phyloP scores from a whole-genome alignment of 768 basidiomycete species.

The Lactarius deliciosus region DNA sequence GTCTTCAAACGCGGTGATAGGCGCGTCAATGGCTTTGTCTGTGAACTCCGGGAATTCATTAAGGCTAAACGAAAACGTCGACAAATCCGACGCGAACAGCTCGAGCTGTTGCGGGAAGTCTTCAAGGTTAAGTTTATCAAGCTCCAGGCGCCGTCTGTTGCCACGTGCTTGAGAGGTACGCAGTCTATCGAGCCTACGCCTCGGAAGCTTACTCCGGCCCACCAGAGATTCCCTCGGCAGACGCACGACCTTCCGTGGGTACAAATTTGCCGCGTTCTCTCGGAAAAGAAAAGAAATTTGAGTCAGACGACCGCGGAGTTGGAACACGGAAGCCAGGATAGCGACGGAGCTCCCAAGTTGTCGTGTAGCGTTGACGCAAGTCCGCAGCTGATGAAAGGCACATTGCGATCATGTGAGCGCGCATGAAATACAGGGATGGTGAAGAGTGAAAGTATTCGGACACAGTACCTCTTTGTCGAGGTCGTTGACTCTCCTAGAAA shows the following conservation, averaged over 20 bases:
- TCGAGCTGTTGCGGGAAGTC: slow-evolving; percentile 67
- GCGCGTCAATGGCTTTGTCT: slow-evolving; percentile 68
- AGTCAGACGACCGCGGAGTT: slow-evolving; percentile 66
- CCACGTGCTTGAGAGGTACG: slow-evolving; percentile 43
- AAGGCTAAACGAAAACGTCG: slow-evolving; percentile 63
- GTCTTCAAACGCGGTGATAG: slow-evolving; percentile 64
- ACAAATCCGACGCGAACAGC: slow-evolving; percentile 59
- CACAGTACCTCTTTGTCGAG: slow-evolving; percentile 61
- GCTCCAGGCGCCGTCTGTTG: slow-evolving; percentile 49
- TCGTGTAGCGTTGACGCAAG: slow-evolving; percentile 75
- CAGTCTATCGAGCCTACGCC: slow-evolving; percentile 37
- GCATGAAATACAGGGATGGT: slow-evolving; percentile 15
- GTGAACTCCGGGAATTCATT: slow-evolving; percentile 81
- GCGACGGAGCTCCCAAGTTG: slow-evolving; percentile 77
- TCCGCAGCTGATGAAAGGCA: slow-evolving; percentile 51
- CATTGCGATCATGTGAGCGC: slow-evolving; percentile 10
- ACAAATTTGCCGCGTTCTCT: slow-evolving; percentile 72
- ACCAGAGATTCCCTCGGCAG: slow-evolving; percentile 42
- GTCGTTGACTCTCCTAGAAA: slow-evolving; percentile 53
- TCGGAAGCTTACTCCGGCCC: slow-evolving; percentile 39
- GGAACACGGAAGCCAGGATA: slow-evolving; percentile 70
- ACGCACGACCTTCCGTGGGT: slow-evolving; percentile 61
- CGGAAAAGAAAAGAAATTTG: slow-evolving; percentile 70
- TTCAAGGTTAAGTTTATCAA: slow-evolving; percentile 62
- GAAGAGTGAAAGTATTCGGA: slow-evolving; percentile 11